Percentiles rank a stretch among this genome's conserved stretches.
Evolutionary conservation across 2,329 filamentous ascomycete genomes (phyloP).

Genomic region (Colletotrichum sp.): DNA sequence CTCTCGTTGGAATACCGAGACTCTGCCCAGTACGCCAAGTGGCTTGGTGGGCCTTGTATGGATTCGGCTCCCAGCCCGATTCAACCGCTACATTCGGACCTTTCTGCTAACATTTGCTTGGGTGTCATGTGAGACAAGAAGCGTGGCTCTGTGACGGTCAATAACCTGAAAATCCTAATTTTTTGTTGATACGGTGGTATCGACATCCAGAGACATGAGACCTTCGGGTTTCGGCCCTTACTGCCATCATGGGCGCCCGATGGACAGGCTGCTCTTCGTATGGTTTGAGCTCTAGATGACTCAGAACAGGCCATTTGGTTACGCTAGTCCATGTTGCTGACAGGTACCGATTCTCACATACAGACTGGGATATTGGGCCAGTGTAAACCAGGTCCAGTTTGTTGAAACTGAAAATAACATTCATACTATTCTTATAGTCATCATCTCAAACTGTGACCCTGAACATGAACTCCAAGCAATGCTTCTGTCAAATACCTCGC

Average conservation of each 20-base stretch:
- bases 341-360: background rate
- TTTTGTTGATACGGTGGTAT: no score
- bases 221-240: background rate
- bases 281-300: background rate
- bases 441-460: background rate
- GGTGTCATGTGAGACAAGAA: background rate
- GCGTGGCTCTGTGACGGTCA: background rate
- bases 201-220: no score
- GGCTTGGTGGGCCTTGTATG: background rate
- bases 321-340: background rate
- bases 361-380: background rate
- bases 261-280: rapidly evolving
- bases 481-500: background rate
- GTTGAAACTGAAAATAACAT: background rate
- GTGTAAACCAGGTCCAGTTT: background rate
- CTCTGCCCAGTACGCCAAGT: slow-evolving; percentile 8
- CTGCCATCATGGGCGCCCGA: background rate
- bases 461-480: background rate
- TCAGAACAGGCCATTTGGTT: rapidly evolving
- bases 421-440: rapidly evolving
- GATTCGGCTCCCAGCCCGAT: background rate
- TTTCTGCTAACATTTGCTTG: background rate
- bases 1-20: slow-evolving; percentile 1
- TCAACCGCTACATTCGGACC: background rate
- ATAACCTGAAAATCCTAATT: no score